Percentiles rank a stretch among this genome's conserved stretches.
These are phyloP conservation scores for Talaromyces marneffei DNA, from an alignment of 2,329 filamentous ascomycete species.

Conservation along the genomic window DNA sequence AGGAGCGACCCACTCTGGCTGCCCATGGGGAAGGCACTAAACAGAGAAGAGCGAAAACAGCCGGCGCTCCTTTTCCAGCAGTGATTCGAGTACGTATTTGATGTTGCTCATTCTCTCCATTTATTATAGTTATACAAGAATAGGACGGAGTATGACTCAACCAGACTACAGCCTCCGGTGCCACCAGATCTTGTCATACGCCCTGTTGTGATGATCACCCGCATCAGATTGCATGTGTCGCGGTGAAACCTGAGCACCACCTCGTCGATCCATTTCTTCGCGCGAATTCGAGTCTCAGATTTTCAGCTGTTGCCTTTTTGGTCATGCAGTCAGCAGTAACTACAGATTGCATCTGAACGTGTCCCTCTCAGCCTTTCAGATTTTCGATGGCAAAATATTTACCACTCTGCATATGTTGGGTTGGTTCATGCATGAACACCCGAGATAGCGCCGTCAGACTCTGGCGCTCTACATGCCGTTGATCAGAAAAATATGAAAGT, in stretches of 20 bases:
- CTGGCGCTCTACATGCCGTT: too few species aligned
- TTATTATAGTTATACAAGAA: too few species aligned
- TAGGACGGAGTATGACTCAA: not conserved
- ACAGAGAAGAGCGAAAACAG: not conserved
- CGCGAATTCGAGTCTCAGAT: not conserved
- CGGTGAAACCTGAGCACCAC: not conserved
- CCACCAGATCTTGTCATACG: constrained; percentile 1
- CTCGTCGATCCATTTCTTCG: not conserved
- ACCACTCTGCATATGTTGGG: not conserved
- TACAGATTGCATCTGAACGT: not conserved
- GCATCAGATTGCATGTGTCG: not conserved
- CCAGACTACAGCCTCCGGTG: not conserved
- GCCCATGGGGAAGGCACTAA: not conserved
- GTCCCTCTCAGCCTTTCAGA: not conserved
- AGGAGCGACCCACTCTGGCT: not conserved
- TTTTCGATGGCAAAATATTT: not conserved
- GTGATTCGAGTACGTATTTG: not conserved
- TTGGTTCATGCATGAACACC: constrained; percentile 2
- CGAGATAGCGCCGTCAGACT: not conserved
- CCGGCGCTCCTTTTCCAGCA: not conserved
- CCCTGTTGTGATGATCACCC: not conserved
- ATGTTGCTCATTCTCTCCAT: not conserved
- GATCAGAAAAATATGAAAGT: too few species aligned
- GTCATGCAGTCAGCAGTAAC: not conserved
- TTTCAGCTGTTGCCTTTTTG: not conserved